phyloP scores from a whole-genome alignment of 345 rosid species.

The Citrus sinensis region DNA sequence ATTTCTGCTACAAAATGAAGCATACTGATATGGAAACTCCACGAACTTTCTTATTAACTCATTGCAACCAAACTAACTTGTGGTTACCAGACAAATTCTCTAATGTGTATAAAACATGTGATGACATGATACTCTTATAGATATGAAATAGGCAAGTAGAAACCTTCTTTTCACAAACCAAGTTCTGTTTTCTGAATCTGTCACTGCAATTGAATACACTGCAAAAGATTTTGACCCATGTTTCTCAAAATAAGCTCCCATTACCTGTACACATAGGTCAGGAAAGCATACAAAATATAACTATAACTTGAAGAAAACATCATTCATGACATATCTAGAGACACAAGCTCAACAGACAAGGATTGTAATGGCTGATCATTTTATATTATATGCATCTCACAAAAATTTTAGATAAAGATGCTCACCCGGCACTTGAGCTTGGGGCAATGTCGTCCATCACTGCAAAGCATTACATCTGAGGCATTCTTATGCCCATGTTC shows the following conservation, averaged over 20 bases:
- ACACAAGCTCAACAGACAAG: constrained; percentile 13
- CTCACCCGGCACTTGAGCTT: constrained; percentile 87
- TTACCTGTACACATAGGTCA: constrained; percentile 50
- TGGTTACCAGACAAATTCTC: background rate
- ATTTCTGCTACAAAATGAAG: constrained; percentile 5
- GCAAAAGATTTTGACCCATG: constrained; percentile 92
- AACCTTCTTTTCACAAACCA: constrained; percentile 99
- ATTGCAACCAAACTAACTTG: background rate
- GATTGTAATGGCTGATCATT: constrained; percentile 13
- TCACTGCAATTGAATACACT: constrained; percentile 96
- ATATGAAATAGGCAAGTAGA: constrained; percentile 26
- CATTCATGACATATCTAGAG: background rate
- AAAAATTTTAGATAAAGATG: constrained; percentile 16
- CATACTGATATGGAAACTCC: constrained; percentile 13
- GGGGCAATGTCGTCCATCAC: constrained; percentile 47
- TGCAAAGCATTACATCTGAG: constrained; percentile 35
- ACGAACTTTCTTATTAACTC: constrained; percentile 1
- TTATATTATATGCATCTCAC: constrained; percentile 3
- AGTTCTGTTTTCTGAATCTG: constrained; percentile 71
- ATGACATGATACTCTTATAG: background rate
- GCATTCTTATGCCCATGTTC: constrained; percentile 28
- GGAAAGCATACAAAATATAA: constrained; percentile 10
- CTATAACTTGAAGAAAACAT: constrained; percentile 5
- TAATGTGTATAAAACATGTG: background rate
- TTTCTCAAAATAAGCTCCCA: constrained; percentile 96